A percentile compares a stretch with the other conserved stretches of the same genome.
These are phyloP conservation scores for Brassica cretica DNA, from an alignment of 345 rosid genomes.

Conservation along the genomic window DNA sequence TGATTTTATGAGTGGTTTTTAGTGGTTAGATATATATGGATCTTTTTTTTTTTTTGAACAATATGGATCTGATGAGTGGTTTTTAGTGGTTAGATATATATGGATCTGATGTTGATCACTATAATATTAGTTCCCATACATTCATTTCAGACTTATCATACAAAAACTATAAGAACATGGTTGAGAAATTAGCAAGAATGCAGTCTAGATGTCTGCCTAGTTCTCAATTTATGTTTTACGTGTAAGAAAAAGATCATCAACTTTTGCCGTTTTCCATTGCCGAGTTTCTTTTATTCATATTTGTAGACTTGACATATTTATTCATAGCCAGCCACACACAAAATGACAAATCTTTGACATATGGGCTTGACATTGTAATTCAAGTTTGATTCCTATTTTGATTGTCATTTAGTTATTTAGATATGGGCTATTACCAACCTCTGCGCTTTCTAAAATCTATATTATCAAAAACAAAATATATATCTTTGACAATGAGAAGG, in stretches of 20 bases:
- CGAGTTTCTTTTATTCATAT: not conserved
- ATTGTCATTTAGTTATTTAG: not conserved
- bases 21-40: not conserved
- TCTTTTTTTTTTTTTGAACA: no score
- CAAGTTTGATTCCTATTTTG: not conserved
- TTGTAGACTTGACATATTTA: not conserved
- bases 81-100: not conserved
- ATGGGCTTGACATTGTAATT: not conserved
- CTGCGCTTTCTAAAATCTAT: not conserved
- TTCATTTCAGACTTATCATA: not conserved
- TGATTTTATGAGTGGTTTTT: not conserved
- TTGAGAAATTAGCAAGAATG: not conserved
- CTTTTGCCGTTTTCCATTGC: not conserved
- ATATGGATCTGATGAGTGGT: no score
- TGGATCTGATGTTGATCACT: not conserved
- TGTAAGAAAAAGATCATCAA: not conserved
- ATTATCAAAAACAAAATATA: not conserved
- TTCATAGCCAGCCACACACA: not conserved
- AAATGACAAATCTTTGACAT: not conserved
- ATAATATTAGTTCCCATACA: not conserved
- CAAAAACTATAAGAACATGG: not conserved
- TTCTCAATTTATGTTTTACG: not conserved
- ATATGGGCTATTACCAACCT: not conserved
- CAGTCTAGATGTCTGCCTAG: not conserved
- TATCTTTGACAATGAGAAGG: not conserved